phyloP scores from a whole-genome alignment of 108 stramenopile genomes.

The Pseudonitzschia delicatissima region DNA sequence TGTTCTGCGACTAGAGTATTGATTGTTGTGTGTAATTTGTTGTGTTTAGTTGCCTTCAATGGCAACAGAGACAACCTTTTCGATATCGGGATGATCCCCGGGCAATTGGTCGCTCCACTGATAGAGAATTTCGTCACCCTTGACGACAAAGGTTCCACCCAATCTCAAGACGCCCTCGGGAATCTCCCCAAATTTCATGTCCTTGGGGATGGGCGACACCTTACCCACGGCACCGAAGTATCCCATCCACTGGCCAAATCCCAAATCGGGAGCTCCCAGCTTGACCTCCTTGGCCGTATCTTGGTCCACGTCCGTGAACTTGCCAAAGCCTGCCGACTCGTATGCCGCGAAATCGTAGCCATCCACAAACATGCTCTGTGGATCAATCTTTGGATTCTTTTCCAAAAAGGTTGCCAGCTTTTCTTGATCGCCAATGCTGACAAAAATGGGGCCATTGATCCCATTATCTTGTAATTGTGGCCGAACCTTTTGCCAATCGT shows the following conservation, averaged over 20 bases:
- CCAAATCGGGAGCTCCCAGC: slow-evolving; percentile 32
- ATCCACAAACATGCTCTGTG: slow-evolving; percentile 58
- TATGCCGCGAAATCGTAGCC: slow-evolving; percentile 56
- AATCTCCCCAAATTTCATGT: slow-evolving; percentile 69
- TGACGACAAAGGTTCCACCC: slow-evolving; percentile 84
- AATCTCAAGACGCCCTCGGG: slow-evolving; percentile 81
- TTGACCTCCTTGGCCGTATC: slow-evolving; percentile 52
- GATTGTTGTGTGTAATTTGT: too few relatives aligned
- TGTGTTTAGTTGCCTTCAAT: too few relatives aligned
- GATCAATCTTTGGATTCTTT: slow-evolving; percentile 58
- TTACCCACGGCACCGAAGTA: slow-evolving; percentile 59
- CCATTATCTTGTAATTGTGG: slow-evolving; percentile 34
- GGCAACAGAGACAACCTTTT: slow-evolving; percentile 48
- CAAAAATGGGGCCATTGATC: slow-evolving; percentile 66
- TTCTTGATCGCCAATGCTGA: slow-evolving; percentile 69
- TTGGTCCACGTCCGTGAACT: slow-evolving; percentile 40
- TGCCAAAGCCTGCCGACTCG: slow-evolving; percentile 61
- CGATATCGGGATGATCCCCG: slow-evolving; percentile 78
- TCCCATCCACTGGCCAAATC: slow-evolving; percentile 36
- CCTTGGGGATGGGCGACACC: slow-evolving; percentile 60
- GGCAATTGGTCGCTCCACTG: slow-evolving; percentile 78
- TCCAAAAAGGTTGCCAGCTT: slow-evolving; percentile 73
- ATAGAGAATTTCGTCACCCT: slow-evolving; percentile 64
- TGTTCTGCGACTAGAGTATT: too few relatives aligned
- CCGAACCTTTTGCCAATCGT: slow-evolving; percentile 68